Evolutionary conservation across 2,329 filamentous ascomycete genomes (phyloP).

Genomic region (Chaetomiaceae sp.): DNA sequence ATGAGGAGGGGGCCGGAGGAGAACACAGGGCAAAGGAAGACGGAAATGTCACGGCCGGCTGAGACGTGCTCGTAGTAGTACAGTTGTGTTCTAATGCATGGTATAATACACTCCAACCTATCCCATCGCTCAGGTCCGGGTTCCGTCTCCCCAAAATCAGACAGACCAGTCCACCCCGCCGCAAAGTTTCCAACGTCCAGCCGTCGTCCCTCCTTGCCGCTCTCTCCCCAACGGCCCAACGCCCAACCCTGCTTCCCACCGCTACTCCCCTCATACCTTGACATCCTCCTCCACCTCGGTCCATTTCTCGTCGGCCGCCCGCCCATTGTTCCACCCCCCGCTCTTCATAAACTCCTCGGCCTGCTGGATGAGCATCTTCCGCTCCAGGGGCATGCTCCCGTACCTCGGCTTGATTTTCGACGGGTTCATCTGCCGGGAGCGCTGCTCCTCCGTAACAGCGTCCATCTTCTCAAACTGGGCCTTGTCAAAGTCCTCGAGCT

Average conservation of each 20-base stretch:
- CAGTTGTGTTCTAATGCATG: slow-evolving; percentile 9
- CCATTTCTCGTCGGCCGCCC: slow-evolving; percentile 17
- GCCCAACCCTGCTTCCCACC: too few relatives aligned
- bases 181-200: not conserved
- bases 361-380: slow-evolving; percentile 49
- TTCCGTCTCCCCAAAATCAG: not conserved
- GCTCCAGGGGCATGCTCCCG: slow-evolving; percentile 29
- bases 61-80: too few relatives aligned
- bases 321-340: slow-evolving; percentile 18
- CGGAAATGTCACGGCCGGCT: too few relatives aligned
- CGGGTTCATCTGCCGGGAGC: slow-evolving; percentile 32
- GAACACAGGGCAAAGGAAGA: too few relatives aligned
- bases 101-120: slow-evolving; percentile 23
- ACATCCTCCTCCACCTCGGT: slow-evolving; percentile 25
- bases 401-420: slow-evolving; percentile 31
- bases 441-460: slow-evolving; percentile 41
- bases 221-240: not conserved
- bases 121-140: not conserved
- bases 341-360: slow-evolving; percentile 44
- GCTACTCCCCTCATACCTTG: slow-evolving; percentile 15
- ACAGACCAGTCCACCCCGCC: not conserved
- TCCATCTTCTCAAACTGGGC: slow-evolving; percentile 51
- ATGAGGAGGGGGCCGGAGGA: not conserved
- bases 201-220: not conserved
- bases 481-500: slow-evolving; percentile 61